Evolutionary conservation across 1,139 yeast species (phyloP), one percentile per base, ranked within the genome.

Genomic region (Pneumocystis canis): DNA sequence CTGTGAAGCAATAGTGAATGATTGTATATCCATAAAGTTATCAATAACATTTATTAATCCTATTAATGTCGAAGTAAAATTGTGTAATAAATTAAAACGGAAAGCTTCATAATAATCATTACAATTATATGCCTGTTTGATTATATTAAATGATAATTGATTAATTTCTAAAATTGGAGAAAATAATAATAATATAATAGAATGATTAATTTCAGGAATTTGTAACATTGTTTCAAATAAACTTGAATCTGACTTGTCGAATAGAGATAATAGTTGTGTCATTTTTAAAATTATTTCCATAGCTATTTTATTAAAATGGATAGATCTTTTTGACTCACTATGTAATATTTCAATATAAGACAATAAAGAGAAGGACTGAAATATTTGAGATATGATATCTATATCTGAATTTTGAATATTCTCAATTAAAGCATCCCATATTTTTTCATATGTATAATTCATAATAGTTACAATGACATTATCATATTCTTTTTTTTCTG

Each of bases 111-210:
- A 76, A 67, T 90, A 79, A 56, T 82, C 94, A 68, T 78, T 86
- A 71, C 79, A 90, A 70, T 89, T 95, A 72, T 82, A 87, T 0
- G 88, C 83, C 68, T 87, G 92, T 69, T 86, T 85, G 5, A 89
- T 71, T 31, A 89, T 78, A 67, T 85, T 87, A 18, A 87, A 79
- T 1, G 94, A 85, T 1, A 85, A 80, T 69, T 87, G 89, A 25
- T 66, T 65, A 35, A 69, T 61, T 35, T 68, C 70, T 20, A 65
- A 61, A 60, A 70, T 67, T 0, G 70, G 68, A 2, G 74, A 68
- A 59, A 69, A 68, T 61, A 69, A 62, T 61, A 67, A 67, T 16
- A 69, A 60, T 35, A 72, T 62, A 35, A 72, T 60, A 5, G 69
- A 64, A 6, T 70, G 64, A 14, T 68, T 63, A n/a, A 68, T 66